Base-by-base conservation (phyloP, 805 yeast genomes). In the Cyberlindnera xishuangbannaensis region DNA sequence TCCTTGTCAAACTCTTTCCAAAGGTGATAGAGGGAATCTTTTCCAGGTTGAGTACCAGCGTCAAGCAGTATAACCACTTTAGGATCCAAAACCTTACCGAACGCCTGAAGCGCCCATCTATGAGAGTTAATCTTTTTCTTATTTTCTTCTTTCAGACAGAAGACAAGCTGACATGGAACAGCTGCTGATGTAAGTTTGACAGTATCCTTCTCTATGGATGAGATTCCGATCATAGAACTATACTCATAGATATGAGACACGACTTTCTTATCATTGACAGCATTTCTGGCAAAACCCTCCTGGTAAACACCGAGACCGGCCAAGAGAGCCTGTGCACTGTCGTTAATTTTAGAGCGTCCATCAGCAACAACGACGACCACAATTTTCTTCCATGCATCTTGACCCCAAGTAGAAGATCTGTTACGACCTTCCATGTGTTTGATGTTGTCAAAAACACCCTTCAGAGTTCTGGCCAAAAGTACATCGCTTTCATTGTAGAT, bases 51-150 rank as follows among this genome's bases (percentile, higher is more conserved):
- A 1, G 98, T 90, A 50, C 98, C 98, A 15, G 95, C 95, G 61
- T 92, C 97, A 33, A 92, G 64, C 34, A 90, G 64, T 41, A 85
- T 78, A 18, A 92, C 83, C 17, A 87, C 82, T 32, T 77, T 78
- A 4, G 98, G 97, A 33, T 82, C 69, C 34, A 90, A 61, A 19
- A 82, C 67, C 21, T 88, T 83, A 11, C 87, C 84, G 63, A 90
- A 85, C 2, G 95, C 94, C 58, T 90, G 92, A 60, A 90, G 78
- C 19, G 94, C 87, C 98, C 98, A 90, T 48, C 97, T 72, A 61
- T 90, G 98, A 4, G 96, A 86, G 58, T 90, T 90, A 56, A 90
- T 90, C 53, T 90, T 90, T 54, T 83, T 78, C 45, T 82, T 77
- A 57, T 90, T 90, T 51, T 78, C 76, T 52, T 90, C 97, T 54